phyloP scores from a whole-genome alignment of 2,329 filamentous ascomycete species.

The Colletotrichum caudatum region DNA sequence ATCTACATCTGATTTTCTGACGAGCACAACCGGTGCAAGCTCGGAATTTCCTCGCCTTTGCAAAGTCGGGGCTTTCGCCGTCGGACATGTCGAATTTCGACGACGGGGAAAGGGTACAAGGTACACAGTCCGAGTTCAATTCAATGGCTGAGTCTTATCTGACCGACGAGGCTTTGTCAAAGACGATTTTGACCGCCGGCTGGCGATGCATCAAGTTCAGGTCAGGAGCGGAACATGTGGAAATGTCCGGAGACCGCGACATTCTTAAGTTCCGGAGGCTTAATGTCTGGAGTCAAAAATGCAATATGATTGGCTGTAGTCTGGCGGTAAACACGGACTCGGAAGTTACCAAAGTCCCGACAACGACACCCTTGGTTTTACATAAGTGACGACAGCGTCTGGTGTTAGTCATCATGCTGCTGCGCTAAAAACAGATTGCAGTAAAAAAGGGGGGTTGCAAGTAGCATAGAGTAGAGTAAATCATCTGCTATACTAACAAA shows the following conservation, averaged over 20 bases:
- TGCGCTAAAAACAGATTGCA: too few species aligned
- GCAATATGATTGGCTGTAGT: conserved; percentile 17
- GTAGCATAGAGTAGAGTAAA: too few species aligned
- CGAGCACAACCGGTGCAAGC: conserved; percentile 52
- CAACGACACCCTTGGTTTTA: neutral
- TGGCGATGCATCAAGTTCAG: neutral
- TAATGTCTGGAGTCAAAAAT: neutral
- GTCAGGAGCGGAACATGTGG: conserved; percentile 5
- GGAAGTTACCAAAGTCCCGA: conserved; percentile 6
- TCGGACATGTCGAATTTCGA: neutral
- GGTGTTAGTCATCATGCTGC: too few species aligned
- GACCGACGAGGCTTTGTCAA: too few species aligned
- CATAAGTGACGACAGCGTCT: too few species aligned
- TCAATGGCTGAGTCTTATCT: neutral
- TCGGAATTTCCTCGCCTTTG: conserved; percentile 44
- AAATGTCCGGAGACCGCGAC: conserved; percentile 11
- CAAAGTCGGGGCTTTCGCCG: conserved; percentile 7
- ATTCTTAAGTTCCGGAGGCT: conserved; percentile 23
- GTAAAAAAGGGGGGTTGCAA: too few species aligned
- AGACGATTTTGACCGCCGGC: neutral
- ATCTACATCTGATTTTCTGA: conserved; percentile 54
- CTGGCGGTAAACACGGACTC: neutral
- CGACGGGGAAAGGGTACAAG: neutral
- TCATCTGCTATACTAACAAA: too few species aligned
- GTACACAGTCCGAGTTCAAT: neutral